These are phyloP conservation scores for Leucosporidium yakuticum DNA, from an alignment of 768 basidiomycete species.

Conservation along the genomic window DNA sequence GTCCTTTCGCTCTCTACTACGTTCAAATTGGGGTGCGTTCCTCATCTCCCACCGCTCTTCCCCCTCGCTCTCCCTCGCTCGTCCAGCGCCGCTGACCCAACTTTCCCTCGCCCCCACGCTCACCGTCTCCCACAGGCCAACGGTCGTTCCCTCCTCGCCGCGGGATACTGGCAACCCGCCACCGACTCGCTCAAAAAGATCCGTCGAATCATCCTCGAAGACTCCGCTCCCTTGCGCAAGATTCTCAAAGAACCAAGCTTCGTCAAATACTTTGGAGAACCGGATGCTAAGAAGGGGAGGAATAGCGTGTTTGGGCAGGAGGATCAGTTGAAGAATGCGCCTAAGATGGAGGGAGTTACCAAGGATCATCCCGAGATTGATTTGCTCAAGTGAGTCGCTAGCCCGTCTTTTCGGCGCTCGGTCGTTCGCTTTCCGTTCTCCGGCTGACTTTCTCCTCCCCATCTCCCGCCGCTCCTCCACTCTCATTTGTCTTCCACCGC, in stretches of 20 bases:
- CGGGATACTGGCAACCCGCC: conserved; percentile 45
- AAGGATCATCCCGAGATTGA: conserved; percentile 92
- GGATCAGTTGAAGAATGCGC: conserved; percentile 81
- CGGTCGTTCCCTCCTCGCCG: conserved; percentile 54
- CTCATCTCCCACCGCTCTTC: background rate
- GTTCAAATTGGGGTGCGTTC: background rate
- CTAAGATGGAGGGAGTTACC: conserved; percentile 65
- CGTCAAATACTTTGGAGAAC: conserved; percentile 60
- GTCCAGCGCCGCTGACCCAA: background rate
- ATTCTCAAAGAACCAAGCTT: conserved; percentile 67
- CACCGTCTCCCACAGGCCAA: conserved; percentile 18
- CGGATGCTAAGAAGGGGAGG: conserved; percentile 51
- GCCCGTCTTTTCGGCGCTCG: conserved; percentile 61
- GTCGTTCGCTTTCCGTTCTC: conserved; percentile 47
- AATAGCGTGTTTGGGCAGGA: conserved; percentile 79
- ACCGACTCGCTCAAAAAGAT: conserved; percentile 73
- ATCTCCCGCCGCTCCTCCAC: background rate
- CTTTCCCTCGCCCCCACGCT: background rate
- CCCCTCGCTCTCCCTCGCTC: background rate
- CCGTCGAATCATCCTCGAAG: conserved; percentile 48
- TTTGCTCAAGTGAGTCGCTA: conserved; percentile 67
- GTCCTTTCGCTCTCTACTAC: background rate
- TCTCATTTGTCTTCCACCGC: too few species aligned
- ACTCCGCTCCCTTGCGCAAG: conserved; percentile 36
- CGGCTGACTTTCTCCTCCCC: conserved; percentile 47